phyloP scores from a whole-genome alignment of 306 rosid genomes.

The Malus fusca region DNA sequence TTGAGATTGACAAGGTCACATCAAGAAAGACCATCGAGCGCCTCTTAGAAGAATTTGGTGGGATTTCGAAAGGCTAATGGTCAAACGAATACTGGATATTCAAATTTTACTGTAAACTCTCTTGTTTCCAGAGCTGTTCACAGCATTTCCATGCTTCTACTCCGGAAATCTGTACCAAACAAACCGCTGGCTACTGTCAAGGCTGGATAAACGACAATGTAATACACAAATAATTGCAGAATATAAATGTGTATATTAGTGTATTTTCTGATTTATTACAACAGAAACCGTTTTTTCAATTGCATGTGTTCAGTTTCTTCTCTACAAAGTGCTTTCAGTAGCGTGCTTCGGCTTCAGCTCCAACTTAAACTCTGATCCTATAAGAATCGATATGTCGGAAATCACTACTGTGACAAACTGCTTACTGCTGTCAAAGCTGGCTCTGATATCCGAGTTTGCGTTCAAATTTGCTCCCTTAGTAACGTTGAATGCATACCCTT shows the following conservation, averaged over 20 bases:
- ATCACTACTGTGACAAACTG: slow-evolving; percentile 33
- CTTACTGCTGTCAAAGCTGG: slow-evolving; percentile 18
- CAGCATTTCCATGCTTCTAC: slow-evolving; percentile 1
- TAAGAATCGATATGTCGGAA: slow-evolving; percentile 41
- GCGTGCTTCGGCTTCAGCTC: slow-evolving; percentile 8
- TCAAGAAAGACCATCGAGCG: slow-evolving; percentile 65
- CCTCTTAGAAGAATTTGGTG: slow-evolving; percentile 57
- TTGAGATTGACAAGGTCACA: slow-evolving; percentile 54
- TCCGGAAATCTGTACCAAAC: slow-evolving; percentile 28
- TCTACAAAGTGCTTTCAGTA: background rate
- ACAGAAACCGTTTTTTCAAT: background rate
- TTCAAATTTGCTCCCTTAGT: slow-evolving; percentile 19
- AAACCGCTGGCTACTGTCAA: slow-evolving; percentile 28
- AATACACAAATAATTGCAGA: background rate
- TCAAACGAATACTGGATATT: background rate
- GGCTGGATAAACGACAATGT: background rate
- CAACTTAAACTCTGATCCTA: slow-evolving; percentile 57
- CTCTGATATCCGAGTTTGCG: slow-evolving; percentile 14
- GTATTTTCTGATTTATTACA: too few relatives aligned
- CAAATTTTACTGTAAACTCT: background rate
- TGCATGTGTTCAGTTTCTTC: background rate
- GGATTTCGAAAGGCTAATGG: slow-evolving; percentile 19
- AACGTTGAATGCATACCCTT: slow-evolving; percentile 16
- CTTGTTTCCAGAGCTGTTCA: background rate
- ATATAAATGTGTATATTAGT: background rate